Evolutionary conservation across 2,329 filamentous ascomycete species (phyloP).

Genomic region (Stenocarpella maydis): DNA sequence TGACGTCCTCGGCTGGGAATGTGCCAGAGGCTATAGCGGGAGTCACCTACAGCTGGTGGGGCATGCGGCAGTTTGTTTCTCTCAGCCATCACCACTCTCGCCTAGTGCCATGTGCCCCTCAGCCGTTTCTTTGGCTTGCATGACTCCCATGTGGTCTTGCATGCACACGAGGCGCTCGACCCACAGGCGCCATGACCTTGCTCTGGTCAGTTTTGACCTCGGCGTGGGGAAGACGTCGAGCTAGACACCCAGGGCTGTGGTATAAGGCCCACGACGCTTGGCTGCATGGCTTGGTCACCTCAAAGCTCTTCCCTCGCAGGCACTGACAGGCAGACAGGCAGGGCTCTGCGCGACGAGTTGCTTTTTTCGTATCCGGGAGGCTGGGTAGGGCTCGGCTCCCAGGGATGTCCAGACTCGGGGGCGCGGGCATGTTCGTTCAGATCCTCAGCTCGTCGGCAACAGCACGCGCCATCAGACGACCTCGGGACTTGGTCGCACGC

Average conservation of each 20-base stretch:
- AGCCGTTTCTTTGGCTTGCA: not conserved
- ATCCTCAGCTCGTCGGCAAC: not conserved
- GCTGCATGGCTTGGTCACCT: not conserved
- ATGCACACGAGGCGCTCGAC: not conserved
- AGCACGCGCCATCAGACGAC: not conserved
- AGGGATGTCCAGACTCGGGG: not conserved
- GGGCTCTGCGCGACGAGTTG: not conserved
- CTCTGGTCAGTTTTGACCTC: not conserved
- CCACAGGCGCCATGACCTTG: not conserved
- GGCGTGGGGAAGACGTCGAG: slow-evolving; percentile 16
- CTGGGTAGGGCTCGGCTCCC: not conserved
- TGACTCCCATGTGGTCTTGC: slow-evolving; percentile 18
- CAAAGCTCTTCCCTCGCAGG: slow-evolving; percentile 3
- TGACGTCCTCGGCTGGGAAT: not conserved
- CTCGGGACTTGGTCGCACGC: not conserved
- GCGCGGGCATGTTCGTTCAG: not conserved
- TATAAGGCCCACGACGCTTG: not conserved
- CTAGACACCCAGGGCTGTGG: not conserved
- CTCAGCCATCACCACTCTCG: not conserved
- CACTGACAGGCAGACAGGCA: not conserved
- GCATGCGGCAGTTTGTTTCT: slow-evolving; percentile 18
- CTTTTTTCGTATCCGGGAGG: not conserved
- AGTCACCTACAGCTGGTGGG: not conserved
- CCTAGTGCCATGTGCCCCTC: not conserved
- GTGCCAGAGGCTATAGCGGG: slow-evolving; percentile 1